Evolutionary conservation across 192 early-diverging fungal genomes (phyloP).

Genomic region (Podila epigama): DNA sequence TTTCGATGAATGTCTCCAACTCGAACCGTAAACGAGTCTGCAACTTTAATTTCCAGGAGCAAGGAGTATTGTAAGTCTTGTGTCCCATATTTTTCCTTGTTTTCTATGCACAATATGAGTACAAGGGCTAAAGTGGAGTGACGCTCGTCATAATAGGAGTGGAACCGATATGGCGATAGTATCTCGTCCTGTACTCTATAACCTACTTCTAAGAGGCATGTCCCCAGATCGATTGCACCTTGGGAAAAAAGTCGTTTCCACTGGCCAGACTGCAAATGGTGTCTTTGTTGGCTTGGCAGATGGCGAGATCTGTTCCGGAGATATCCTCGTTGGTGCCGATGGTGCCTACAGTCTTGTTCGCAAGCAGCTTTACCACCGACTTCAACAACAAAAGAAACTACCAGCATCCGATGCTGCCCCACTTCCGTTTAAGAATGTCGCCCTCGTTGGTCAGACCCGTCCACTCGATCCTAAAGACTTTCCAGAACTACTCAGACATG

Average conservation of each 20-base stretch:
- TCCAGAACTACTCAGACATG: too few relatives aligned
- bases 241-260: not conserved
- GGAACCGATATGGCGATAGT: too few relatives aligned
- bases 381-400: not conserved
- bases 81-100: too few relatives aligned
- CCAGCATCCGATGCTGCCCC: not conserved
- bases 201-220: too few relatives aligned
- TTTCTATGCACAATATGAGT: too few relatives aligned
- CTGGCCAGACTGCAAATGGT: not conserved
- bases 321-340: slow-evolving; percentile 21
- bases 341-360: slow-evolving; percentile 1
- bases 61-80: too few relatives aligned
- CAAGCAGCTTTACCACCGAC: slow-evolving; percentile 1
- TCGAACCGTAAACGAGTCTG: not conserved
- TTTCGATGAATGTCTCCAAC: not conserved
- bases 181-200: too few relatives aligned
- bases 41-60: not conserved
- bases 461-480: slow-evolving; percentile 9
- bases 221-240: not conserved
- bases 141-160: too few relatives aligned
- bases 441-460: slow-evolving; percentile 8
- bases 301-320: not conserved
- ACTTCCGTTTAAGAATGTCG: not conserved
- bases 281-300: slow-evolving; percentile 1
- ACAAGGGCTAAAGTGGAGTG: too few relatives aligned